Evolutionary conservation across 2,329 filamentous ascomycete species (phyloP).

Genomic region (Talaromyces sp.): DNA sequence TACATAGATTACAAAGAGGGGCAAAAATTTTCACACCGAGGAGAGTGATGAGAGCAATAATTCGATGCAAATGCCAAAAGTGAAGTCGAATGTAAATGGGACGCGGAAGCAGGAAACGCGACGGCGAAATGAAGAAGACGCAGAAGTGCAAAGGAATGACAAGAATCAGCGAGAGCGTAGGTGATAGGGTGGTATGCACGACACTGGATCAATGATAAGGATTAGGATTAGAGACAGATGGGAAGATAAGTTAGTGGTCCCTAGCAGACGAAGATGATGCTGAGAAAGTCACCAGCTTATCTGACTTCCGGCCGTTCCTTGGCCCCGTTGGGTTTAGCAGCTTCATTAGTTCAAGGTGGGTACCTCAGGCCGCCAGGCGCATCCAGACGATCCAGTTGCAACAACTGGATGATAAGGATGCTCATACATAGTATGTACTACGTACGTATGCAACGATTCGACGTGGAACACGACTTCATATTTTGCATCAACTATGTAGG

Average conservation of each 20-base stretch:
- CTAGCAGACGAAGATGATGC: neutral
- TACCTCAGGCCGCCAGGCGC: neutral
- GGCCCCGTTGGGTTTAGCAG: constrained; percentile 1
- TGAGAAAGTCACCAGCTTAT: constrained; percentile 1
- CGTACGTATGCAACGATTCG: neutral
- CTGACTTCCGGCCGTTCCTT: constrained; percentile 1
- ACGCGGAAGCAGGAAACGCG: neutral
- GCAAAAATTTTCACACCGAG: neutral
- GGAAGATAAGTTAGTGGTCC: neutral
- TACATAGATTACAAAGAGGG: neutral
- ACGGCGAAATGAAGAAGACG: neutral
- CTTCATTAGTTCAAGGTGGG: neutral
- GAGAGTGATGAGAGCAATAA: neutral
- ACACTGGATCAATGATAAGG: neutral
- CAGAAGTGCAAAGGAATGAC: neutral
- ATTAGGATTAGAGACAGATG: neutral
- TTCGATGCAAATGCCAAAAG: neutral
- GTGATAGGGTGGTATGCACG: neutral
- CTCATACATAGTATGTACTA: neutral
- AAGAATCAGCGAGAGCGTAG: neutral
- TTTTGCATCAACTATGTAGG: neutral
- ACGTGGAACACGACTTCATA: neutral
- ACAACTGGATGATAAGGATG: neutral
- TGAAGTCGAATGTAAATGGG: neutral
- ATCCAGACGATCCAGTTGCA: neutral